Evolutionary conservation across 768 basidiomycete species (phyloP).

Genomic region (Paxillus ammoniavirescens): DNA sequence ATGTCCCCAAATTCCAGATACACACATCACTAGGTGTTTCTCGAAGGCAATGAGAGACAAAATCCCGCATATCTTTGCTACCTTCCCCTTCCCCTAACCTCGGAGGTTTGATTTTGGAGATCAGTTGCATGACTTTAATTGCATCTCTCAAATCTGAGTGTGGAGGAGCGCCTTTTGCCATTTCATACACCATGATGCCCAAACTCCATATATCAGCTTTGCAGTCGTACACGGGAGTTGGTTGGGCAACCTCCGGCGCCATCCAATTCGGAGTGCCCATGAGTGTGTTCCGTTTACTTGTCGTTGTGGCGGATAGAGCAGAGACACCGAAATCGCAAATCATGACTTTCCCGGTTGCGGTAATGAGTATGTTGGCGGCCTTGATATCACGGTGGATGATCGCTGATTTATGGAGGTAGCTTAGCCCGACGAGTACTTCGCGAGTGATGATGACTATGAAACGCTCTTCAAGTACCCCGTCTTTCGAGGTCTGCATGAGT

Average conservation of each 20-base stretch:
- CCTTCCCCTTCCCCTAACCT: constrained; percentile 75
- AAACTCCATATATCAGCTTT: constrained; percentile 99
- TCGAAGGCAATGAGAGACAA: constrained; percentile 77
- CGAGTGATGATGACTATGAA: constrained; percentile 85
- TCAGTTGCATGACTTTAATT: constrained; percentile 84
- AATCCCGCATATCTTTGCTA: constrained; percentile 84
- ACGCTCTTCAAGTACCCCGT: constrained; percentile 80
- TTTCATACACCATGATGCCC: constrained; percentile 94
- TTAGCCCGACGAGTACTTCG: constrained; percentile 84
- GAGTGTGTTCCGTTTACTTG: constrained; percentile 93
- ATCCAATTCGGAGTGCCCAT: constrained; percentile 99
- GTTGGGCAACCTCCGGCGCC: constrained; percentile 96
- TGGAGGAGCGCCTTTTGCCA: constrained; percentile 95
- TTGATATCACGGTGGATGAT: constrained; percentile 99
- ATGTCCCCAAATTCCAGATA: constrained; percentile 1
- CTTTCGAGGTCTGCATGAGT: constrained; percentile 84
- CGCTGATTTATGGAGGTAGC: constrained; percentile 88
- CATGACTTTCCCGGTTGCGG: constrained; percentile 85
- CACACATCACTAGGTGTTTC: constrained; percentile 78
- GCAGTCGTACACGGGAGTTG: constrained; percentile 87
- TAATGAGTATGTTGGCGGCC: constrained; percentile 94
- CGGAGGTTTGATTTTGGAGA: constrained; percentile 83
- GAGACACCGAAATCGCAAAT: constrained; percentile 99
- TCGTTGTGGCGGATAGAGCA: constrained; percentile 77
- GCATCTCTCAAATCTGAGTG: constrained; percentile 83